phyloP scores from a whole-genome alignment of 805 yeast species.

The Priceomyces castillae region DNA sequence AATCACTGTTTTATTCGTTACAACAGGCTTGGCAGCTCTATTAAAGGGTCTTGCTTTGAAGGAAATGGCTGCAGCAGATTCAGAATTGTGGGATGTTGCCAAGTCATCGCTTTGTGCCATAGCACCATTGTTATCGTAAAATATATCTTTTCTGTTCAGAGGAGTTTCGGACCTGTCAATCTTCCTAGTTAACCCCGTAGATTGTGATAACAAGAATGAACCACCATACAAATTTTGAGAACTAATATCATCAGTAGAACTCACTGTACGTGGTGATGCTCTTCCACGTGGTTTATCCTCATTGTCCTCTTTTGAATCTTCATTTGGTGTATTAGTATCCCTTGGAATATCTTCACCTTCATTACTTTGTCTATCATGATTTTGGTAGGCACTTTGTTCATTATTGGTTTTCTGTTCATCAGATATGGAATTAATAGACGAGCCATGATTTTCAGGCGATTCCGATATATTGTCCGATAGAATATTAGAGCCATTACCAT shows the following conservation, averaged over 20 bases:
- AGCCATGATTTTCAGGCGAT: not conserved
- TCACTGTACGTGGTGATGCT: conserved; percentile 12
- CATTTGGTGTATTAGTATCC: not conserved
- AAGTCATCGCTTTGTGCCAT: conserved; percentile 3
- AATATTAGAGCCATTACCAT: not conserved
- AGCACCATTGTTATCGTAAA: conserved; percentile 4
- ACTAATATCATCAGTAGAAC: conserved; percentile 25
- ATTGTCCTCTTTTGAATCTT: not conserved
- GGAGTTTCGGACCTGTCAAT: conserved; percentile 16
- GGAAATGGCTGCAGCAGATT: conserved; percentile 29
- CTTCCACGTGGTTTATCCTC: conserved; percentile 1
- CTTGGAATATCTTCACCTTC: not conserved
- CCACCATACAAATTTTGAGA: conserved; percentile 40
- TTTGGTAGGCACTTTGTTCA: too few relatives aligned
- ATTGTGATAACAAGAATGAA: conserved; percentile 40
- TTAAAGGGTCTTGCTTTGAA: conserved; percentile 28
- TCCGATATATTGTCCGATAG: not conserved
- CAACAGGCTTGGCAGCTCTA: conserved; percentile 28
- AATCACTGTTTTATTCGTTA: conserved; percentile 28
- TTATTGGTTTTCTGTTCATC: too few relatives aligned
- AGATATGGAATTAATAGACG: too few relatives aligned
- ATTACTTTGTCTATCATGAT: too few relatives aligned
- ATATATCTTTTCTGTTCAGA: conserved; percentile 2
- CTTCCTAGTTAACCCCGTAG: conserved; percentile 41
- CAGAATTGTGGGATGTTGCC: conserved; percentile 12